These are phyloP conservation scores for Magnaporthiopsis rhizophila DNA, from an alignment of 2,329 filamentous ascomycete genomes.

Conservation along the genomic window DNA sequence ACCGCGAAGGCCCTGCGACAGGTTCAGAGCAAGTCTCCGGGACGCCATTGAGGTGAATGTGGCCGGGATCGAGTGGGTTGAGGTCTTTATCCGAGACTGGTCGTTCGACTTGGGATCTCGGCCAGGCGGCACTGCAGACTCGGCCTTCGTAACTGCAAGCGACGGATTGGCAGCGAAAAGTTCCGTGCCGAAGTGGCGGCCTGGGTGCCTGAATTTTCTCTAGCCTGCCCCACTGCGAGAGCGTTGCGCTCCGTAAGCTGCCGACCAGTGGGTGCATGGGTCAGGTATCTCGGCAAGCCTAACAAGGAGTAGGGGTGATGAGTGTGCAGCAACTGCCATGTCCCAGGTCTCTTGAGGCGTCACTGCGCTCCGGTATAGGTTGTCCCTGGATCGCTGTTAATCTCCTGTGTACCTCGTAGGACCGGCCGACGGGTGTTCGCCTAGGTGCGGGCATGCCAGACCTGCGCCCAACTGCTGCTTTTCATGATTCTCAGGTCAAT, in stretches of 20 bases:
- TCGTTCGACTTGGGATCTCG: constrained; percentile 4
- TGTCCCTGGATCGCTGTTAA: neutral
- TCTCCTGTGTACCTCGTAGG: neutral
- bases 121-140: neutral
- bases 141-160: constrained; percentile 7
- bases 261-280: neutral
- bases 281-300: no score
- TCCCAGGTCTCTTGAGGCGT: neutral
- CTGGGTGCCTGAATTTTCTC: neutral
- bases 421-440: neutral
- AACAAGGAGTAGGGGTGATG: no score
- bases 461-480: neutral
- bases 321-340: no score
- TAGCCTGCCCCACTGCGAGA: neutral
- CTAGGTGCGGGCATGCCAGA: neutral
- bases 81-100: constrained; percentile 34
- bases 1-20: constrained; percentile 82
- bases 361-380: neutral
- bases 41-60: constrained; percentile 73
- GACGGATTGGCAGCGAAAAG: constrained; percentile 8
- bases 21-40: constrained; percentile 91
- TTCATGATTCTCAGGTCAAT: no score
- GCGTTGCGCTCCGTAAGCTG: neutral
- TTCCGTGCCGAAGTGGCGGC: constrained; percentile 1
- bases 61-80: constrained; percentile 38